A percentile compares a stretch with the other conserved stretches of the same genome.
Conservation (phyloP, 441 rosid genomes). For the Adansonia madagascariensis region DNA sequence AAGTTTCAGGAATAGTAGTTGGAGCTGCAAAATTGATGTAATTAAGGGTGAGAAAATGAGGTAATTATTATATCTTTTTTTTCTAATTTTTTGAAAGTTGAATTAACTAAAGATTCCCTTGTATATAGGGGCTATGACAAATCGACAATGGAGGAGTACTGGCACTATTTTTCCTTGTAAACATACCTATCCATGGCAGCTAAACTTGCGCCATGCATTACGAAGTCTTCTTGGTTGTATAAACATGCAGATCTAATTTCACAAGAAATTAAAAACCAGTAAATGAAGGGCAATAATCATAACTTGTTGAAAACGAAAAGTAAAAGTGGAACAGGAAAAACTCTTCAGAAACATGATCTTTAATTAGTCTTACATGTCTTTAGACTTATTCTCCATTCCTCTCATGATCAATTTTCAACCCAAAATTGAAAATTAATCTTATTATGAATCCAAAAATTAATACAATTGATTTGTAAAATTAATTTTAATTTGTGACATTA, state of each 20-base stretch:
- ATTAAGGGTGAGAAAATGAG: not conserved
- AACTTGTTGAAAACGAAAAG: not conserved
- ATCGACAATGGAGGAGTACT: not conserved
- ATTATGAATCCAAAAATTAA: too few species aligned
- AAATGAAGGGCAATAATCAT: not conserved
- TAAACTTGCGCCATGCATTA: slow-evolving; percentile 29
- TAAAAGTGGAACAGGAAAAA: not conserved
- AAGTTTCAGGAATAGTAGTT: not conserved
- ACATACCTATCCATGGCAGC: slow-evolving; percentile 29
- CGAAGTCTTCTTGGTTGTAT: slow-evolving; percentile 21
- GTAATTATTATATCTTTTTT: not conserved
- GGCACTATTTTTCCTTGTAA: slow-evolving; percentile 15
- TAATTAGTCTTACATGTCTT: not conserved
- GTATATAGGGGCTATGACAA: not conserved
- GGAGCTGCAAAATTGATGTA: not conserved
- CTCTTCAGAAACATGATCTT: not conserved
- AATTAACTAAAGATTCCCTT: slow-evolving; percentile 15
- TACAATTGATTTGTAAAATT: too few species aligned
- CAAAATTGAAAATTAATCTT: too few species aligned
- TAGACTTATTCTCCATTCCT: not conserved
- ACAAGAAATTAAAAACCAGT: not conserved
- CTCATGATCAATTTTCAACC: too few species aligned
- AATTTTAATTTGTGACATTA: too few species aligned
- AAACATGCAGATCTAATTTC: not conserved
- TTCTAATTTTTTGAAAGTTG: not conserved